Evolutionary conservation across 176 grass and related monocot species (phyloP).

Genomic region (Eleusine coracana): DNA sequence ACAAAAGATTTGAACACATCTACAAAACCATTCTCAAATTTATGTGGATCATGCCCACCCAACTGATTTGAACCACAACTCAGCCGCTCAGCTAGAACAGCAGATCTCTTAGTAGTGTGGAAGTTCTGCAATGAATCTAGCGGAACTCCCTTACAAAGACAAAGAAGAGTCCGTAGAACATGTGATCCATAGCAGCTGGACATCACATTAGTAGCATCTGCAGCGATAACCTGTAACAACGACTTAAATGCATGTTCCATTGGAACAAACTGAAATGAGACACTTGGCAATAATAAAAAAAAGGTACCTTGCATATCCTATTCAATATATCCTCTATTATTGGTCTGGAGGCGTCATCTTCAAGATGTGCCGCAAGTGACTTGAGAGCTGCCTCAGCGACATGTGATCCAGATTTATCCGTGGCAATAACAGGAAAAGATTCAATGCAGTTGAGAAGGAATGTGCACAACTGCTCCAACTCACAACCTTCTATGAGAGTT

Average conservation of each 20-base stretch:
- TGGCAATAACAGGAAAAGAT: slow-evolving; percentile 60
- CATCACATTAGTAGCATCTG: slow-evolving; percentile 71
- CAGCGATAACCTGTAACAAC: slow-evolving; percentile 62
- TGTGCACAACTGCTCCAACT: slow-evolving; percentile 72
- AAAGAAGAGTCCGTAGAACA: slow-evolving; percentile 86
- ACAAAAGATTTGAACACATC: slow-evolving; percentile 70
- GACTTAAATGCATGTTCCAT: slow-evolving; percentile 27
- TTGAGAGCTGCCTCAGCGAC: slow-evolving; percentile 79
- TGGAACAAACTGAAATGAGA: neutral
- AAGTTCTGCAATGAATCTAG: slow-evolving; percentile 67
- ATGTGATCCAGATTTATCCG: slow-evolving; percentile 83
- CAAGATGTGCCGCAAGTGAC: slow-evolving; percentile 71
- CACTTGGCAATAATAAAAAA: neutral
- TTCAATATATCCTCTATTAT: slow-evolving; percentile 66
- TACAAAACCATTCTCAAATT: slow-evolving; percentile 57
- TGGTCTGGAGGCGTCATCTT: slow-evolving; percentile 67
- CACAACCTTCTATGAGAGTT: slow-evolving; percentile 72
- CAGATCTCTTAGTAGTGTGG: slow-evolving; percentile 76
- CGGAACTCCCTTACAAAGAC: slow-evolving; percentile 84
- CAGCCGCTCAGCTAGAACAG: slow-evolving; percentile 68
- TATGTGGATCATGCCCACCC: slow-evolving; percentile 37
- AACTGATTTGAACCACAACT: slow-evolving; percentile 52
- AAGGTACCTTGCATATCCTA: slow-evolving; percentile 79
- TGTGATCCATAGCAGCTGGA: slow-evolving; percentile 83
- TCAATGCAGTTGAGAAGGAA: slow-evolving; percentile 66